Percentiles rank a stretch among this genome's conserved stretches.
These are phyloP conservation scores for Mortierella sp. DNA, from an alignment of 371 early-diverging fungal species.

Conservation along the genomic window DNA sequence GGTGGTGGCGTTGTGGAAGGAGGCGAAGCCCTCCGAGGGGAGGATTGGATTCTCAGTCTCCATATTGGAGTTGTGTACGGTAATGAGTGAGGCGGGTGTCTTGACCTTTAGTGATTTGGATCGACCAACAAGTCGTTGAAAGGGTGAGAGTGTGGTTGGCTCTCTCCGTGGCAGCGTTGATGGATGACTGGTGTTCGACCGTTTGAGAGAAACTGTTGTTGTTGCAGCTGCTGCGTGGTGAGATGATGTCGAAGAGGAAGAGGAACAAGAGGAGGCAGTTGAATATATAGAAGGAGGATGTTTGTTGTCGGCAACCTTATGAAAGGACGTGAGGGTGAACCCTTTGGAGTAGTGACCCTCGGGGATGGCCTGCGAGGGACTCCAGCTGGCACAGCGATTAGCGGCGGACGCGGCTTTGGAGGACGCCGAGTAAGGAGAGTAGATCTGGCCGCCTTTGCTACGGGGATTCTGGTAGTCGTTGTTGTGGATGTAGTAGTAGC, in stretches of 20 bases:
- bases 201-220: conserved; percentile 22
- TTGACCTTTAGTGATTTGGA: conserved; percentile 54
- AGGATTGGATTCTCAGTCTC: conserved; percentile 15
- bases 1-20: background rate
- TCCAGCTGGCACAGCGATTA: conserved; percentile 44
- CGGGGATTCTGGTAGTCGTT: background rate
- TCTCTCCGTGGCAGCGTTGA: conserved; percentile 17
- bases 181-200: conserved; percentile 33
- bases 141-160: conserved; percentile 31
- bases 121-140: conserved; percentile 46
- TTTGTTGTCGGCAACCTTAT: conserved; percentile 27
- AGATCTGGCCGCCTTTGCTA: background rate
- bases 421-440: background rate
- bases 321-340: conserved; percentile 46
- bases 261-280: conserved; percentile 4
- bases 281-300: conserved; percentile 7
- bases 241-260: conserved; percentile 10
- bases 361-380: conserved; percentile 52
- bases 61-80: background rate
- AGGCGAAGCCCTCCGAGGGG: conserved; percentile 14
- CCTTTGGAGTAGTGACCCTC: conserved; percentile 53
- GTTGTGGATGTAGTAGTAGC: background rate
- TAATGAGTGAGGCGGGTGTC: conserved; percentile 15
- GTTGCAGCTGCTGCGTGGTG: conserved; percentile 5
- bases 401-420: background rate